Percentiles rank a stretch among this genome's conserved stretches.
Evolutionary conservation across 2,329 filamentous ascomycete genomes (phyloP).

Genomic region (Thermothelomyces thermophilus): DNA sequence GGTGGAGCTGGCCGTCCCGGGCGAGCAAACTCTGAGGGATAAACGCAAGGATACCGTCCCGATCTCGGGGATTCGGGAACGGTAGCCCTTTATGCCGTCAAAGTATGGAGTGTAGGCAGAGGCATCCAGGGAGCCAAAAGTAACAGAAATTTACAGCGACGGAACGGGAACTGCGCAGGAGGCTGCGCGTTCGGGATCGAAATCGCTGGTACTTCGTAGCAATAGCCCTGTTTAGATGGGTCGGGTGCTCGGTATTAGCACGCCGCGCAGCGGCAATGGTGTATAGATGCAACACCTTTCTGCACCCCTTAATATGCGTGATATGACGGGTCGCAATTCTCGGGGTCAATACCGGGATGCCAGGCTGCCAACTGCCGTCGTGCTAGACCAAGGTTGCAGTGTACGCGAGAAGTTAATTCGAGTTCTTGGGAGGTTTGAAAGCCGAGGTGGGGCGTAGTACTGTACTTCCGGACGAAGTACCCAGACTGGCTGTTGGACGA

Average conservation of each 20-base stretch:
- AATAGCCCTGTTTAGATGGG: background rate
- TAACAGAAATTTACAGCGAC: background rate
- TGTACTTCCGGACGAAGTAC: background rate
- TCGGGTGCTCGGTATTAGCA: background rate
- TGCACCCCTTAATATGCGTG: conserved; percentile 8
- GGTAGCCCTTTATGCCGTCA: background rate
- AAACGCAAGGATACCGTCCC: background rate
- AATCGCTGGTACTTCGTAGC: background rate
- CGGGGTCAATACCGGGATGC: background rate
- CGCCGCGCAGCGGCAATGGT: background rate
- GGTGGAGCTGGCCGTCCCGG: background rate
- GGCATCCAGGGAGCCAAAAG: background rate
- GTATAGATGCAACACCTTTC: conserved; percentile 6
- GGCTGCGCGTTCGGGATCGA: background rate
- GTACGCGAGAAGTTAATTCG: too few species aligned
- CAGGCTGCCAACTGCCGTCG: conserved; percentile 8
- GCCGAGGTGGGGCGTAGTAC: background rate
- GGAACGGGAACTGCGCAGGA: background rate
- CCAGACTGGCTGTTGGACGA: background rate
- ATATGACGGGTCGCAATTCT: conserved; percentile 1
- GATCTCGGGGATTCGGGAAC: conserved; percentile 2
- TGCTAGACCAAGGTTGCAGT: conserved; percentile 4
- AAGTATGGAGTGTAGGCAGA: background rate
- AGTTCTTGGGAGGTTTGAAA: background rate
- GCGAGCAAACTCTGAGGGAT: background rate